Base-by-base conservation (phyloP, 2,329 filamentous ascomycete genomes). In the Aulographum hederae region DNA sequence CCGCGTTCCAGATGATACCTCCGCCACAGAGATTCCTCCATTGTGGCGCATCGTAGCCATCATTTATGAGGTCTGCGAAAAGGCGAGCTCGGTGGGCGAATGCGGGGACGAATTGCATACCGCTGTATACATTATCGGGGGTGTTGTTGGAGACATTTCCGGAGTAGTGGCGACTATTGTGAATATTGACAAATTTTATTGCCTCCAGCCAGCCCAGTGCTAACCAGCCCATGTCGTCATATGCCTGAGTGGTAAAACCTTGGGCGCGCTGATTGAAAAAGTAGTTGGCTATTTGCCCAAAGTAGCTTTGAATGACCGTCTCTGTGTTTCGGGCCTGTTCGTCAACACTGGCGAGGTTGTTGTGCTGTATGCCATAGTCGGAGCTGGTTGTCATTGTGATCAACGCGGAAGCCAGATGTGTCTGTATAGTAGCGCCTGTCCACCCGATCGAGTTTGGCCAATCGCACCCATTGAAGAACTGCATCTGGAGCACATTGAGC, bases 181-280 rank as follows among this genome's bases (percentile, higher is more conserved):
- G 81, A n/a, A 65, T 56, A 19, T 71, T 58, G 32, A 86, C 69
- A 46, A 92, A 84, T 41, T 78, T 73, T 38, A 84, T 67, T 30
- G 69, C 70, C 47, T 93, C 81, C 32, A 94, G 58, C 85, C 86
- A 94, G 38, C 78, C 81, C 23, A 95, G 63, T 2, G 91, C 82
- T 1, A 94, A 82, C 86, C 86, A 95, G 3, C 93, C 67, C 58
- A 93, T 92, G 50, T 95, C 86, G 47, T 94, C 86, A 48, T 77
- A 92, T 0, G 86, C 86, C 28, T 50, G 44, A 11, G 39, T 41
- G 2, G 40, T 39, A n/a, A n/a, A n/a, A n/a, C n/a, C n/a, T n/a
- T n/a, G n/a, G n/a, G n/a, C n/a, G 23, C 48, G 44, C 32, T 50
- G 46, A 21, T 37, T 37, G 18, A 29, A 36, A 48, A 91, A 94